Base-by-base conservation (phyloP, 306 rosid genomes). In the Vachellia pachyceras region DNA sequence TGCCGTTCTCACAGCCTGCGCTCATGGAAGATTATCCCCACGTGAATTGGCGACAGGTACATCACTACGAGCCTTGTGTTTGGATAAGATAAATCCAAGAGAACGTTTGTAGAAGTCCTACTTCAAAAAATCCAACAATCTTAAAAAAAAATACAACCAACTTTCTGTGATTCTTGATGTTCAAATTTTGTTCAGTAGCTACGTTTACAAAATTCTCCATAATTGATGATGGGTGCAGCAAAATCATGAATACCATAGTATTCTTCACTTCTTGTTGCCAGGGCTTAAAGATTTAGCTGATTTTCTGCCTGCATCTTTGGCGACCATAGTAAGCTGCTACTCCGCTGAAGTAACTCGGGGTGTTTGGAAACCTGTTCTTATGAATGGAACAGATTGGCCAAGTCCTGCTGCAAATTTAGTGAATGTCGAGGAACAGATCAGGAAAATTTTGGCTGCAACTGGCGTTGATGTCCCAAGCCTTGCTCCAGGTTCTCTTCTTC, bases 371-470 rank as follows among this genome's bases (percentile, higher is more conserved):
- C 96, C 94, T 58, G 98, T 87, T 75, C 91, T 90, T 81, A 95
- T 95, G 99, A 95, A 95, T 80, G 99, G 99, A 85, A 87, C 98
- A 37, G 99, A 95, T 84, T 95, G 99, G 99, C 99, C 99, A 4
- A 95, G 98, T 81, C 99, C 98, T 57, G 98, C 98, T 47, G 98
- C 95, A 74, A 95, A 93, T 88, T 86, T 95, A 75, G 84, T 90
- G 36, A 81, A 86, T 75, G 98, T 93, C 11, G 99, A 95, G 85
- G 97, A 91, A 83, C 98, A 95, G 83, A 91, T 95, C 76, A 93
- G 89, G 83, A 90, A 90, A 86, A 92, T 93, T 81, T 80, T 95
- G 69, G 99, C 98, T 33, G 91, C 98, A 64, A 95, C 99, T 7
- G 99, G 99, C 40, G 99, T 95, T 82, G 90, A 89, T 83, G 87